Percentiles rank a stretch among this genome's conserved stretches.
These are phyloP conservation scores for Exsudoporus frostii DNA, from an alignment of 768 basidiomycete species.

Conservation along the genomic window DNA sequence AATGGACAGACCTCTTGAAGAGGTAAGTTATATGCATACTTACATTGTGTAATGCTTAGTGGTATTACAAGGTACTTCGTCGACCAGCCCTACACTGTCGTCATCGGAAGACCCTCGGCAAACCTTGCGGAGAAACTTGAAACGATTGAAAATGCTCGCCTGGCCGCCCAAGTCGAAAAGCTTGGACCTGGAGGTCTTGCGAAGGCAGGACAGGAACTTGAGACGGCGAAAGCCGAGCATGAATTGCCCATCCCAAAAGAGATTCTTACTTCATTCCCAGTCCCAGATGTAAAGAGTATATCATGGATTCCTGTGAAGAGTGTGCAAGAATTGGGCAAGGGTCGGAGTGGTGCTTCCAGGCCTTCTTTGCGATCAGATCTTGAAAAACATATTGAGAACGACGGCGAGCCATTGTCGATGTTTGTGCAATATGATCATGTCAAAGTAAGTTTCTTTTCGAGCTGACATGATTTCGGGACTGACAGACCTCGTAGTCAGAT, in stretches of 20 bases:
- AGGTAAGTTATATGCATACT: conserved; percentile 48
- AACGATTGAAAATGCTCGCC: conserved; percentile 72
- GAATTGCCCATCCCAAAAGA: conserved; percentile 77
- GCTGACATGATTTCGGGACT: background rate
- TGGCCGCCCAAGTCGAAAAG: conserved; percentile 60
- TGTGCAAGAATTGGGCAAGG: conserved; percentile 57
- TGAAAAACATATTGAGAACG: conserved; percentile 59
- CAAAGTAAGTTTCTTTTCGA: conserved; percentile 46
- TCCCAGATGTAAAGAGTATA: conserved; percentile 87
- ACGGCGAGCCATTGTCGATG: conserved; percentile 72
- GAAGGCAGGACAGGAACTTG: conserved; percentile 61
- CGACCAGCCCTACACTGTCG: conserved; percentile 65
- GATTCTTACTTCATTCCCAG: conserved; percentile 80
- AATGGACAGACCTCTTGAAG: conserved; percentile 76
- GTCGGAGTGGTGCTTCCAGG: conserved; percentile 34
- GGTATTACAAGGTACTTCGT: conserved; percentile 65
- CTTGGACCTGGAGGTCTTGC: conserved; percentile 83
- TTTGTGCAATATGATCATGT: conserved; percentile 95
- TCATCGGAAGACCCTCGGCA: conserved; percentile 88
- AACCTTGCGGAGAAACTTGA: conserved; percentile 77
- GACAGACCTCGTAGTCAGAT: conserved; percentile 61
- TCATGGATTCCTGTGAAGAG: conserved; percentile 85
- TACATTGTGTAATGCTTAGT: conserved; percentile 8
- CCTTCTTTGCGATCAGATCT: conserved; percentile 43
- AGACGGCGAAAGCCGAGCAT: conserved; percentile 84